These are phyloP conservation scores for Neurospora sp. DNA, from an alignment of 495 filamentous ascomycete genomes.

Conservation along the genomic window DNA sequence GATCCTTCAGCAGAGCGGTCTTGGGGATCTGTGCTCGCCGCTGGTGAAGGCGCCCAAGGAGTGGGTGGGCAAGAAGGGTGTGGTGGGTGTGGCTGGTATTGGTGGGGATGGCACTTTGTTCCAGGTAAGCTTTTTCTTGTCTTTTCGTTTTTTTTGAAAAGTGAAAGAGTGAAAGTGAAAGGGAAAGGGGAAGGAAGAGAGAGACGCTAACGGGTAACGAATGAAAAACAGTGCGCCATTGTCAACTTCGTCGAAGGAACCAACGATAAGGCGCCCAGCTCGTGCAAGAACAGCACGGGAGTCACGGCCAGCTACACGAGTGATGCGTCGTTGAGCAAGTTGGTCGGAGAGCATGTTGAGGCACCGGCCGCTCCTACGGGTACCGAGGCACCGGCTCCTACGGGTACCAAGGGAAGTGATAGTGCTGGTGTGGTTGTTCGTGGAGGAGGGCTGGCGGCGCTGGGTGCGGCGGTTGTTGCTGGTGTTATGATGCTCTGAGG, in stretches of 20 bases:
- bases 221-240: constrained; percentile 32
- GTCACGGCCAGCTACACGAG: constrained; percentile 24
- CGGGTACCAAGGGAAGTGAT: constrained; percentile 9
- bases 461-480: constrained; percentile 1
- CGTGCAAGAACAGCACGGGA: constrained; percentile 35
- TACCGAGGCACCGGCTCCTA: constrained; percentile 2
- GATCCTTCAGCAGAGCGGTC: constrained; percentile 33
- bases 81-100: constrained; percentile 32
- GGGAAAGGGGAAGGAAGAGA: background rate
- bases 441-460: constrained; percentile 5
- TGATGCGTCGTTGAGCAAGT: constrained; percentile 24
- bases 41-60: constrained; percentile 26
- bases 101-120: constrained; percentile 39
- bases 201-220: background rate
- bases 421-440: constrained; percentile 11
- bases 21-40: constrained; percentile 32
- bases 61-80: constrained; percentile 39
- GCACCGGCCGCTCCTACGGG: background rate
- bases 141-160: too few relatives aligned
- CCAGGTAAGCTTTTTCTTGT: constrained; percentile 25
- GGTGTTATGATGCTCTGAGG: constrained; percentile 10
- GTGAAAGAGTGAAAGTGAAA: too few relatives aligned
- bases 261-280: constrained; percentile 4
- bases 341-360: constrained; percentile 9
- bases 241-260: constrained; percentile 40